Base-by-base conservation (phyloP, 108 stramenopile species). In the Mayamaea pseudoterrestris region DNA sequence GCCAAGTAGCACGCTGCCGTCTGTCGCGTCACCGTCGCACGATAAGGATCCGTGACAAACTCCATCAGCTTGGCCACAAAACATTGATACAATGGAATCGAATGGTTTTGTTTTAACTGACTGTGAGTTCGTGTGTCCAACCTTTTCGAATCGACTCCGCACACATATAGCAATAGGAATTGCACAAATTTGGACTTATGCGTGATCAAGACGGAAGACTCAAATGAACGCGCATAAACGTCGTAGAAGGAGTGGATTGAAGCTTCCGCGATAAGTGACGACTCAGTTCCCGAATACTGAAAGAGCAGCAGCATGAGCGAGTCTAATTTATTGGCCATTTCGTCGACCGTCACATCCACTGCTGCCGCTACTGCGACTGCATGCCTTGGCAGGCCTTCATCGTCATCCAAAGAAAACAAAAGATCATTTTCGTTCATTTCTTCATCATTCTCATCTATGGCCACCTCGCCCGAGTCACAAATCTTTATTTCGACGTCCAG, bases 401-500 rank as follows among this genome's bases (percentile, higher is more conserved):
- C 39, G 1, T 41, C 22, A 27, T 71, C 70, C 34, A 65, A 37
- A 17, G 43, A 12, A 29, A 63, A 59, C 26, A 57, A 23, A 22
- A 12, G 61, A 13, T 53, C 37, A 8, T 61, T 18, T 58, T 31
- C 13, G 45, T 40, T 8, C 22, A 71, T 43, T 14, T 65, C 54
- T 0, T 49, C 45, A 13, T 41, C 37, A 24, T 65, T 50, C 11
- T 66, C 59, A 28, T 93, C 91, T 17, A 93, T 63, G 30, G 50
- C 51, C 6, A 81, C 95, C 25, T 76, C 74, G 11, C 97, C 97
- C 25, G 63, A 56, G 39, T 93, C 78, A 37, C 68, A 59, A 41
- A 98, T 95, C 50, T 86, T 82, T 45, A 98, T 96, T 55, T 98
- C 90, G 31, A 98, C 97, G 69, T 98, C 97, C 41, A 98, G 90